Base-by-base conservation (phyloP, 2,329 filamentous ascomycete genomes). In the Cordyceps cateniannulata region DNA sequence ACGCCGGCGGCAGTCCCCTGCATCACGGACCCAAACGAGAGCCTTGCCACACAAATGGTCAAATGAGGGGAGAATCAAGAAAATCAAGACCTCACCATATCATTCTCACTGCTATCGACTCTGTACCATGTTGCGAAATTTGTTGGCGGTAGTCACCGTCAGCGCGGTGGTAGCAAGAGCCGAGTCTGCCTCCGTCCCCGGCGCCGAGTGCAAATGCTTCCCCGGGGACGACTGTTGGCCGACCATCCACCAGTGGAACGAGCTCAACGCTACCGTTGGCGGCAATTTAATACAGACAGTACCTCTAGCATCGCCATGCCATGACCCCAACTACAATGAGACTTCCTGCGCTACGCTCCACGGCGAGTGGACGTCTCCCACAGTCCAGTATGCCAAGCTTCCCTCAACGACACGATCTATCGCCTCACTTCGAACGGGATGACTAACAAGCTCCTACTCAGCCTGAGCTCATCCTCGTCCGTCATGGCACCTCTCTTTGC, bases 281-380 rank as follows among this genome's bases (percentile, higher is more conserved):
- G 80, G 79, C 1, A 72, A 71, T 14, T 71, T 86, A 38, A 72
- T 85, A 48, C 73, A 75, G 6, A 83, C 80, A 0, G 69, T 78
- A 2, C 83, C 83, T 0, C 66, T 84, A 1, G 83, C 74, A 1
- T 67, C 75, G 2, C 70, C 76, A 1, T 86, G 82, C 67, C 82
- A 85, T 64, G 69, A 72, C 27, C 24, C 68, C 12, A 65, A 65
- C 42, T 82, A 79, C 66, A 69, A 82, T 66, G 73, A 73, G 35
- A 67, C 64, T 3, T 69, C 65, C 22, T 85, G 82, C 65, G 63
- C 67, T 1, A 66, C 62, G 1, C 65, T 81, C 24, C 64, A 70
- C 56, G 60, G 61, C 9, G 58, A 67, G 49, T 76, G 73, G 71
- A 63, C 56, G 25, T 64, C 67, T 27, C 65, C 70, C 10, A 63